Evolutionary conservation across 257 asterid species (phyloP).

Genomic region (Asclepias syriaca): DNA sequence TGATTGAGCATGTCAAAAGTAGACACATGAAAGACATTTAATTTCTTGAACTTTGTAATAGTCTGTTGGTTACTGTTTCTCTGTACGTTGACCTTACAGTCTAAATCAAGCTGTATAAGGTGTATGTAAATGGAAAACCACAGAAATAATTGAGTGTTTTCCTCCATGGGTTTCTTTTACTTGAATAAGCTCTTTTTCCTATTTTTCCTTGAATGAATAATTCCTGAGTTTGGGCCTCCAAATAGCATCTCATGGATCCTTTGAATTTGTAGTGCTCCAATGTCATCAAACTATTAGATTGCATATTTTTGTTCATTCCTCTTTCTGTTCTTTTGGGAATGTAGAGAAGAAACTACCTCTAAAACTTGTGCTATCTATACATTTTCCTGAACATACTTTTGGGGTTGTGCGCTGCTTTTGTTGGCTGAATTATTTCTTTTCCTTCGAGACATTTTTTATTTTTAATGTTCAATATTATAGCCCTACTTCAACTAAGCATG

Average conservation of each 20-base stretch:
- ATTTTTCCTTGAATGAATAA: too few species aligned
- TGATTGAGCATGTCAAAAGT: conserved; percentile 30
- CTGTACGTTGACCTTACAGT: neutral
- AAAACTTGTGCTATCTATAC: neutral
- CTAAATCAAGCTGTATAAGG: neutral
- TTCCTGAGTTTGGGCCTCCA: neutral
- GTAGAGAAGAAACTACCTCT: neutral
- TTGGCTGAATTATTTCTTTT: neutral
- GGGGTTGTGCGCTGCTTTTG: neutral
- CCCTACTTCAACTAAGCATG: neutral
- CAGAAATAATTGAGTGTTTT: neutral
- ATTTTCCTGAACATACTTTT: neutral
- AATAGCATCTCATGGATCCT: neutral
- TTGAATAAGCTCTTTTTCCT: neutral
- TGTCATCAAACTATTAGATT: neutral
- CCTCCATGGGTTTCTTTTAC: neutral
- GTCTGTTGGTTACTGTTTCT: neutral
- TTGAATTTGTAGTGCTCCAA: neutral
- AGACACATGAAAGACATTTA: conserved; percentile 16
- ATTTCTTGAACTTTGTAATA: conserved; percentile 13
- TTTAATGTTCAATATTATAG: neutral
- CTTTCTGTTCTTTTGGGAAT: neutral
- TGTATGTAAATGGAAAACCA: neutral
- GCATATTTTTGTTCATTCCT: neutral
- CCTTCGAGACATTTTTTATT: neutral